These are phyloP conservation scores for Linum trigynum DNA, from an alignment of 345 rosid species.

Conservation along the genomic window DNA sequence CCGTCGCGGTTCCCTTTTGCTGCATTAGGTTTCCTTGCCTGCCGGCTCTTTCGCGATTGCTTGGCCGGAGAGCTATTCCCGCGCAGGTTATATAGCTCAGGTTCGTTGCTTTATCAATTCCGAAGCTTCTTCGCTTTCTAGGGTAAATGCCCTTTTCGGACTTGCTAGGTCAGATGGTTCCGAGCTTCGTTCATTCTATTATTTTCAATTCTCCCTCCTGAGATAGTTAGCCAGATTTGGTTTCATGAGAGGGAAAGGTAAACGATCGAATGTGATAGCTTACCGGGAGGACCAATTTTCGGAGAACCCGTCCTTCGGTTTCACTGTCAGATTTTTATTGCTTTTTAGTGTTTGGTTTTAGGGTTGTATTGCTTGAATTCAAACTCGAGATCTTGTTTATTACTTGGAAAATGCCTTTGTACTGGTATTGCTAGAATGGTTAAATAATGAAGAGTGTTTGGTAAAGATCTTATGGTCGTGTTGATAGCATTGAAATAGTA, in stretches of 20 bases:
- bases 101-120: neutral
- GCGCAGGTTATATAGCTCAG: neutral
- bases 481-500: neutral
- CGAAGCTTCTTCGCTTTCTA: neutral
- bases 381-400: no score
- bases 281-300: no score
- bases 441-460: no score
- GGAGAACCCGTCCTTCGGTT: neutral
- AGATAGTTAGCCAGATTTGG: neutral
- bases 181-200: neutral
- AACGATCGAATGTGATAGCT: neutral
- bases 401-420: no score
- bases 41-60: neutral
- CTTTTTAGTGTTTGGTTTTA: no score
- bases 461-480: neutral
- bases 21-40: neutral
- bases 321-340: neutral
- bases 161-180: neutral
- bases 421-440: no score
- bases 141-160: neutral
- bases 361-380: no score
- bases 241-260: neutral
- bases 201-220: neutral
- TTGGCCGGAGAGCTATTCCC: neutral
- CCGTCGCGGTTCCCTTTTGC: neutral